These are phyloP conservation scores for Murraya koenigii DNA, from an alignment of 345 rosid species.

Conservation along the genomic window DNA sequence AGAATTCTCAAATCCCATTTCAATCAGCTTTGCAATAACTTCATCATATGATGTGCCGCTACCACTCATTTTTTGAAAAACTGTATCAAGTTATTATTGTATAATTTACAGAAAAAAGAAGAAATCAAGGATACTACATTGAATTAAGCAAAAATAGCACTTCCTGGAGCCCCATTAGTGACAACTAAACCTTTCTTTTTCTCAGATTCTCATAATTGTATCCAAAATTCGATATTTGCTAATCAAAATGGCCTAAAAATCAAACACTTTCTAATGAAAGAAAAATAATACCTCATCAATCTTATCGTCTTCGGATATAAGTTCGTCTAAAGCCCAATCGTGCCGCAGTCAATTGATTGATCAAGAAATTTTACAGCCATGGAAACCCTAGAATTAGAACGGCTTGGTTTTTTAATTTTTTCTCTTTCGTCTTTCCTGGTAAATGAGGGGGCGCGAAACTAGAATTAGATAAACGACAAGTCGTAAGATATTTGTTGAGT, in stretches of 20 bases:
- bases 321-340: not conserved
- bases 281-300: not conserved
- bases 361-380: not conserved
- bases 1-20: conserved; percentile 70
- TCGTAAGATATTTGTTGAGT: not conserved
- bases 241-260: not conserved
- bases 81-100: not conserved
- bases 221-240: not conserved
- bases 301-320: too few species aligned
- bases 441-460: not conserved
- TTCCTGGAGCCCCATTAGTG: not conserved
- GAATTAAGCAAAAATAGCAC: not conserved
- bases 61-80: conserved; percentile 32
- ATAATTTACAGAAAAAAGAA: not conserved
- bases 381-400: not conserved
- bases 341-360: too few species aligned
- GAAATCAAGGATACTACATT: not conserved
- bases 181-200: not conserved
- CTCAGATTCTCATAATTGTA: not conserved
- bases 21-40: conserved; percentile 43
- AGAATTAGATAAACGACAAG: not conserved
- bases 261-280: not conserved
- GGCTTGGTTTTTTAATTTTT: not conserved
- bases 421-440: not conserved
- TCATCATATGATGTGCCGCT: conserved; percentile 24